Base-by-base conservation (phyloP, 768 basidiomycete genomes). In the Coprinellus aureogranulatus region DNA sequence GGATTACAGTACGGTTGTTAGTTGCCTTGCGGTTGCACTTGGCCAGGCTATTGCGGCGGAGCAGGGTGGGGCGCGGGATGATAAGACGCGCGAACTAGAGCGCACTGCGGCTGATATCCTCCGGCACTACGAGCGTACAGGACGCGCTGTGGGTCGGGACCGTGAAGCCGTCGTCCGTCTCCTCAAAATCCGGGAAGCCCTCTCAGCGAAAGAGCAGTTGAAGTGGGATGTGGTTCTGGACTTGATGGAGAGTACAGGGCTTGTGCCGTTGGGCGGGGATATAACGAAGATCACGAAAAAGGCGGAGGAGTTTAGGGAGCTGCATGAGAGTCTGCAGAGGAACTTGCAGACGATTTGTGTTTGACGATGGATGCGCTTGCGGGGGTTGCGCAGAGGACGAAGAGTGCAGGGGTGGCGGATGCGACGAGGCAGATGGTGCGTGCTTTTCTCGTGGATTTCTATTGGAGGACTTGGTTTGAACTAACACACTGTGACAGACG, bases 311-410 rank as follows among this genome's bases (percentile, higher is more conserved):
- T 95, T 98, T 75, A 88, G 88, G 67, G 86, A 92, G 53, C 72
- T 89, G 18, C 89, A 96, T 55, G 92, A 96, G 63, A 82, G 90
- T 2, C 75, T 97, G 65, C 91, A 94, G 65, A 85, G 90, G 62
- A 98, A 96, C 74, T 72, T 98, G 69, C 92, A 93, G 65, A 83
- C 84, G 2, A 90, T 97, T 69, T 80, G 98, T 49, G 84, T 90
- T 81, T 94, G 39, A 89, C 92, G 22, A 99, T 98, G 97, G 93
- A 94, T 67, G 85, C 88, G 27, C 83, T 98, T 26, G 88, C 90
- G 49, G 85, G 81, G 14, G 83, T 95, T 16, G 90, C 96, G 64
- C 88, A 88, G 56, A 84, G 82, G 57, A 75, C 86, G 57, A 96
- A 96, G 70, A 74, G 77, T 11, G 87, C 88, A 27, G 74, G 80